phyloP scores from a whole-genome alignment of 2,329 filamentous ascomycete species.

The Cercospora citrullina region DNA sequence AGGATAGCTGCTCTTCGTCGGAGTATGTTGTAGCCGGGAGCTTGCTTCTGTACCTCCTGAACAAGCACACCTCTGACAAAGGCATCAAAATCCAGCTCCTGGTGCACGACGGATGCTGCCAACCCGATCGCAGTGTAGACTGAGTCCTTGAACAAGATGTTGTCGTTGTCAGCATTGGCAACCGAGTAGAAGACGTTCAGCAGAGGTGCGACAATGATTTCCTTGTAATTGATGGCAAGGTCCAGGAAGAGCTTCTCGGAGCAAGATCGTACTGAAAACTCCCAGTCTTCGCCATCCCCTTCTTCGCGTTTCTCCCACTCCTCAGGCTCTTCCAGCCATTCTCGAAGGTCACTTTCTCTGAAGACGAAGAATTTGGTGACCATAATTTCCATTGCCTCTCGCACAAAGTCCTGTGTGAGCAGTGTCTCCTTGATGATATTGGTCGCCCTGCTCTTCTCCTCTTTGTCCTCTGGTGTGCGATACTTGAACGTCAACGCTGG shows the following conservation, averaged over 20 bases:
- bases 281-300: slow-evolving; percentile 78
- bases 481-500: slow-evolving; percentile 83
- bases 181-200: slow-evolving; percentile 80
- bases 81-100: slow-evolving; percentile 77
- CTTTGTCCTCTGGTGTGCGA: slow-evolving; percentile 69
- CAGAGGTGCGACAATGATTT: slow-evolving; percentile 74
- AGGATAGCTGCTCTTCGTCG: slow-evolving; percentile 85
- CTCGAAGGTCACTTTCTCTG: slow-evolving; percentile 76
- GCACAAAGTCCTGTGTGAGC: slow-evolving; percentile 72
- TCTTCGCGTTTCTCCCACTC: slow-evolving; percentile 94
- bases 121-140: slow-evolving; percentile 92
- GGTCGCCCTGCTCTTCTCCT: slow-evolving; percentile 71
- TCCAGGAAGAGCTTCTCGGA: slow-evolving; percentile 93
- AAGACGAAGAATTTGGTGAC: slow-evolving; percentile 89
- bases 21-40: slow-evolving; percentile 73
- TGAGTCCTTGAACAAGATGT: slow-evolving; percentile 86
- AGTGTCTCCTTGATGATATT: slow-evolving; percentile 70
- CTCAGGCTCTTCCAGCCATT: slow-evolving; percentile 92
- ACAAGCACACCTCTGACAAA: slow-evolving; percentile 76
- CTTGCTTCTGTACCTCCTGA: slow-evolving; percentile 70
- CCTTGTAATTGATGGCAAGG: slow-evolving; percentile 84
- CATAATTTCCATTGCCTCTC: slow-evolving; percentile 78
- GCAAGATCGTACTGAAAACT: slow-evolving; percentile 89
- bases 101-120: slow-evolving; percentile 72
- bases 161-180: slow-evolving; percentile 62